Evolutionary conservation across 768 basidiomycete genomes (phyloP).

Genomic region (Lactifluus hygrophoroides): DNA sequence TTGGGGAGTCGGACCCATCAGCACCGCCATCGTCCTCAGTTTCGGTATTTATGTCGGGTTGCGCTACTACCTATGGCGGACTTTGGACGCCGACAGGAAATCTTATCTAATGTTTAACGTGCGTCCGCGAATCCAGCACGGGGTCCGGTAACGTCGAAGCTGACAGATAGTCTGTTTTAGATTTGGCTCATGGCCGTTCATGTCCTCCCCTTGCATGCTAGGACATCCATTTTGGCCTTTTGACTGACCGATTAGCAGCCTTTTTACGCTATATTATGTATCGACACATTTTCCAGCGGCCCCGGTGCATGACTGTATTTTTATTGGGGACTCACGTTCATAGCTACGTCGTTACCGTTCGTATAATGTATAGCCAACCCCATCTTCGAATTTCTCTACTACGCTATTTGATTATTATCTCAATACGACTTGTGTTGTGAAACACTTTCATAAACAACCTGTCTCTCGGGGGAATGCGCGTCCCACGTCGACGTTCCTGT

Average conservation of each 20-base stretch:
- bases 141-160: constrained; percentile 8
- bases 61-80: constrained; percentile 21
- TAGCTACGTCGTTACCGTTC: constrained; percentile 13
- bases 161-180: constrained; percentile 11
- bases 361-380: constrained; percentile 15
- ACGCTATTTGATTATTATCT: constrained; percentile 1
- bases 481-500: too few relatives aligned
- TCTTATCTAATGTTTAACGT: constrained; percentile 24
- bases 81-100: constrained; percentile 15
- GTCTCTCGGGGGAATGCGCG: too few relatives aligned
- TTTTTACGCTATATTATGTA: constrained; percentile 17
- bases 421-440: constrained; percentile 14
- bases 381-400: constrained; percentile 12
- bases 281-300: constrained; percentile 5
- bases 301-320: constrained; percentile 18
- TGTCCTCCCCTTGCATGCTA: constrained; percentile 17
- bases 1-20: constrained; percentile 21
- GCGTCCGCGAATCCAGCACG: constrained; percentile 15
- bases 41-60: constrained; percentile 21
- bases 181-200: constrained; percentile 20
- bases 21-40: constrained; percentile 10
- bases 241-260: constrained; percentile 12
- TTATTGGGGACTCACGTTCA: constrained; percentile 12
- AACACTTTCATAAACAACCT: background rate
- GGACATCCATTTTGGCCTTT: constrained; percentile 19